These are phyloP conservation scores for Tolypocladium capitatum DNA, from an alignment of 2,329 filamentous ascomycete species.

Conservation along the genomic window DNA sequence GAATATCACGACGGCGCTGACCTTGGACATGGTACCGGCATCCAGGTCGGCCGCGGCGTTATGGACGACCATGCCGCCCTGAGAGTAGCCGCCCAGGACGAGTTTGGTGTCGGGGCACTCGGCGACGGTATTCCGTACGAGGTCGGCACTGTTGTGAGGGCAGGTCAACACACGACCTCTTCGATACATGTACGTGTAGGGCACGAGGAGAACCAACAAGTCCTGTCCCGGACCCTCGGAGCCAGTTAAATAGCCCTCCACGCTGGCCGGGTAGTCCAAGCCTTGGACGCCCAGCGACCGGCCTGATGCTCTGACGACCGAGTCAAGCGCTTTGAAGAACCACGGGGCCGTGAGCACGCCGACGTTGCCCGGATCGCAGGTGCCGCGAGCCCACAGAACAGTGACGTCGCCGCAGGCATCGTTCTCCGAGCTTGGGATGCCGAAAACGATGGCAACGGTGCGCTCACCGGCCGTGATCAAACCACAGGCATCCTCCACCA, in stretches of 20 bases:
- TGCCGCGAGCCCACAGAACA: conserved; percentile 16
- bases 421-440: conserved; percentile 5
- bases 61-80: conserved; percentile 14
- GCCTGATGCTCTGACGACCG: conserved; percentile 1
- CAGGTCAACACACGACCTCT: background rate
- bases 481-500: conserved; percentile 6
- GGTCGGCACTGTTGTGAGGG: conserved; percentile 17
- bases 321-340: conserved; percentile 11
- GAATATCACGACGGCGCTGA: conserved; percentile 18
- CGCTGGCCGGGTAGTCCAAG: conserved; percentile 13
- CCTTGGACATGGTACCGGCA: conserved; percentile 9
- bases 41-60: conserved; percentile 12
- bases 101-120: conserved; percentile 12
- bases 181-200: background rate
- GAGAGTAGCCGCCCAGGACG: conserved; percentile 15
- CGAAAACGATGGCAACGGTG: conserved; percentile 4
- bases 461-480: conserved; percentile 5
- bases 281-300: conserved; percentile 12
- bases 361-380: conserved; percentile 16
- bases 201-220: conserved; percentile 10
- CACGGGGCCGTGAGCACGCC: conserved; percentile 15
- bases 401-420: conserved; percentile 13
- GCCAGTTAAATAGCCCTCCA: conserved; percentile 13
- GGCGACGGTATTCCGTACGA: conserved; percentile 14
- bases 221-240: conserved; percentile 7